phyloP scores from a whole-genome alignment of 345 rosid genomes.

The Dimocarpus longan region DNA sequence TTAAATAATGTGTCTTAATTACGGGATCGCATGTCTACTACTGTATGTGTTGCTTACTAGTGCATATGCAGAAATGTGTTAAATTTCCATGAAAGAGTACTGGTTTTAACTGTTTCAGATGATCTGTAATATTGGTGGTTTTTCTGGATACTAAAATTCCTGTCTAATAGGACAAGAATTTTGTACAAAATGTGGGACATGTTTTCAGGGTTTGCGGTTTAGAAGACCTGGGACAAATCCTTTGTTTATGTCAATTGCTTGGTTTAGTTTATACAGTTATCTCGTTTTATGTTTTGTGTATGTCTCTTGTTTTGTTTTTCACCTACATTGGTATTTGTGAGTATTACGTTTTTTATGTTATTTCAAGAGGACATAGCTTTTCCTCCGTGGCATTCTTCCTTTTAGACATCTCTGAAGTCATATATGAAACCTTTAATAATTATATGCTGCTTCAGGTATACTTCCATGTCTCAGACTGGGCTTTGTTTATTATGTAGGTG shows the following conservation, averaged over 20 bases:
- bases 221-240: not conserved
- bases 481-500: not conserved
- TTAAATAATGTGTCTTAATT: not conserved
- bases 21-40: not conserved
- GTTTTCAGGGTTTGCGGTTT: not conserved
- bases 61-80: not conserved
- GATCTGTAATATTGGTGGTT: not conserved
- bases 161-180: not conserved
- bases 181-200: not conserved
- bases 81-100: not conserved
- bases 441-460: slow-evolving; percentile 3
- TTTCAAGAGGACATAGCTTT: not conserved
- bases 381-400: not conserved
- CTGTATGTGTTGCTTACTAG: not conserved
- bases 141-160: not conserved
- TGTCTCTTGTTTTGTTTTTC: not conserved
- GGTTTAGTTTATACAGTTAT: not conserved
- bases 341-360: not conserved
- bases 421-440: not conserved
- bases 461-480: slow-evolving; percentile 2
- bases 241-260: not conserved
- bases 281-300: not conserved
- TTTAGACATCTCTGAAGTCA: not conserved
- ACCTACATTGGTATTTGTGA: not conserved
- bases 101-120: not conserved